Conservation (phyloP, 306 rosid species). For the Arachis stenosperma region DNA sequence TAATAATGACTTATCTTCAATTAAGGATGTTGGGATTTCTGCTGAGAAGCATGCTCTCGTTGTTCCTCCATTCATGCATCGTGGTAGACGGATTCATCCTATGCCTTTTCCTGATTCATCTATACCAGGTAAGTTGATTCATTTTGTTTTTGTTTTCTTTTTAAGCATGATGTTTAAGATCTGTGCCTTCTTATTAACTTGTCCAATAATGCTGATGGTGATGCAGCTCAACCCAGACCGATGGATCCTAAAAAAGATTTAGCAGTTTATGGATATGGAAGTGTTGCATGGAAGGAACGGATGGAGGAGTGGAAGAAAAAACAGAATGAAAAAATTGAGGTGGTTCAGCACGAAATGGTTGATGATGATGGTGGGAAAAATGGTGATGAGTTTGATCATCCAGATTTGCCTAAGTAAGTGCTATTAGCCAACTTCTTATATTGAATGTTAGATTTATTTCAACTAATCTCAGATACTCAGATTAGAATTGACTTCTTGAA, state of each 20-base stretch:
- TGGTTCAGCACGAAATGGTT: conserved; percentile 65
- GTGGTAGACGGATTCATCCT: conserved; percentile 76
- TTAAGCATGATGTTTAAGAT: background rate
- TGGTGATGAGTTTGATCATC: conserved; percentile 55
- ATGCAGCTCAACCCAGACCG: conserved; percentile 74
- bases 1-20: conserved; percentile 28
- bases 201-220: conserved; percentile 19
- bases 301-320: conserved; percentile 92
- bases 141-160: conserved; percentile 14
- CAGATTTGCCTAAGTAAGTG: conserved; percentile 82
- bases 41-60: conserved; percentile 88
- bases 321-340: conserved; percentile 74
- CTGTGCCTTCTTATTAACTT: conserved; percentile 11
- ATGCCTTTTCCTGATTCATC: conserved; percentile 62
- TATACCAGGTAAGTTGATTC: conserved; percentile 51
- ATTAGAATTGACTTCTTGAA: background rate
- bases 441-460: background rate
- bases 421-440: conserved; percentile 19
- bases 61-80: conserved; percentile 71
- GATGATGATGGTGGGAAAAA: conserved; percentile 47
- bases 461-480: background rate
- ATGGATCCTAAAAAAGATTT: conserved; percentile 92
- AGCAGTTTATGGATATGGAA: conserved; percentile 87
- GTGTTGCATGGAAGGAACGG: conserved; percentile 90
- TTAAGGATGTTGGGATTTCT: conserved; percentile 79